Evolutionary conservation across 164 flowering plant genomes (phyloP), one percentile per base, ranked within the genome.

Genomic region (Sedum album): DNA sequence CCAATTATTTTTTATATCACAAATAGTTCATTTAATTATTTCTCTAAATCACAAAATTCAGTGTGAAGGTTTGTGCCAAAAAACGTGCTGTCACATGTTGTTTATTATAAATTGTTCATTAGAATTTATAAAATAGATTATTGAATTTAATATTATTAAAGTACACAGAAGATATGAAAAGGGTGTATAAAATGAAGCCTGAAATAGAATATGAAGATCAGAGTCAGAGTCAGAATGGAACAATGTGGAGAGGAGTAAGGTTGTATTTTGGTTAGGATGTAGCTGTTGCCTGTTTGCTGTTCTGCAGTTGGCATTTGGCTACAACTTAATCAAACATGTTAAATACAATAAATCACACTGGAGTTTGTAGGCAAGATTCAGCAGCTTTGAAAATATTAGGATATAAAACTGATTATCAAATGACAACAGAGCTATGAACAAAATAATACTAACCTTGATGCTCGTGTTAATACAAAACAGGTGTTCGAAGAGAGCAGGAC

Each of bases 211-310:
- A 49, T 18, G 25, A 49, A 20, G 21, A 49, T 18, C 7, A 21
- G n/a, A n/a, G n/a, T n/a, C n/a, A n/a, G n/a, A n/a, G n/a, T n/a
- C n/a, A n/a, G 23, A 49, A 18, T 5, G 21, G 55, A 49, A 49
- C 55, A 49, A 49, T 49, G 55, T 55, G 61, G 57, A 23, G 57
- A 26, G 28, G 57, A 51, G 26, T 51, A 51, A 51, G 25, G 57
- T 46, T 46, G 51, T 44, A 14, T 44, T 10, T 44, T 44, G 14
- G 49, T 44, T 44, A 2, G 14, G 49, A 44, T 10, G 49, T 10
- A 44, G 8, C 14, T 44, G 49, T 44, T 10, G 49, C 49, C 49
- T 10, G 49, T 44, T 44, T 44, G 49, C 49, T 44, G 49, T 44
- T 4, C 49, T 44, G 49, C 49, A 44, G 49, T 44, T 44, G 49